phyloP scores from a whole-genome alignment of 139 green algal genomes.

The Ettlia oleoabundans region DNA sequence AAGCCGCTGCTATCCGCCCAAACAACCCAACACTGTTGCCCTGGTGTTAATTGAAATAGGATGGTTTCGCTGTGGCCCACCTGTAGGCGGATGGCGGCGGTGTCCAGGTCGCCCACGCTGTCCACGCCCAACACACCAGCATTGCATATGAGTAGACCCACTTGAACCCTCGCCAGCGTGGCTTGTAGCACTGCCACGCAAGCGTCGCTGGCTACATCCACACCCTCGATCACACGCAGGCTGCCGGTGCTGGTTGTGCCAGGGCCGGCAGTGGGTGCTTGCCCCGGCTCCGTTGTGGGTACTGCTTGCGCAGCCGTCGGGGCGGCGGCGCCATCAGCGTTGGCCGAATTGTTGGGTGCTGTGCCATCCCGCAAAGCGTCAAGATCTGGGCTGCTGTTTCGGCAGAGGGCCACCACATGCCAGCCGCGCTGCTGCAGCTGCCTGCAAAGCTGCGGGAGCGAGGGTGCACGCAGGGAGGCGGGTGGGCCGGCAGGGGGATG shows the following conservation, averaged over 20 bases:
- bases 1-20: too few species aligned
- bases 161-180: not conserved
- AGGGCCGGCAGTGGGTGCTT: not conserved
- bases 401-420: constrained; percentile 50
- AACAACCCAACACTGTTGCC: too few species aligned
- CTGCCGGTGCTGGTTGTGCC: not conserved
- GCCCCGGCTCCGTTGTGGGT: too few species aligned
- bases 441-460: constrained; percentile 8
- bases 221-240: not conserved
- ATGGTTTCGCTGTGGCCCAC: not conserved
- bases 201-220: constrained; percentile 36
- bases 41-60: too few species aligned
- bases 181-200: constrained; percentile 2
- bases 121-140: constrained; percentile 57
- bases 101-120: constrained; percentile 39
- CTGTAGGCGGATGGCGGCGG: constrained; percentile 36
- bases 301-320: not conserved
- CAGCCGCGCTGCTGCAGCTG: constrained; percentile 53
- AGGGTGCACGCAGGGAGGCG: not conserved
- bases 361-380: constrained; percentile 33
- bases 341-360: too few species aligned
- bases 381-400: constrained; percentile 42
- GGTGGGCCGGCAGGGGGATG: not conserved
- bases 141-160: constrained; percentile 55
- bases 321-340: not conserved